phyloP scores from a whole-genome alignment of 345 rosid genomes.

The Abelmoschus esculentus region DNA sequence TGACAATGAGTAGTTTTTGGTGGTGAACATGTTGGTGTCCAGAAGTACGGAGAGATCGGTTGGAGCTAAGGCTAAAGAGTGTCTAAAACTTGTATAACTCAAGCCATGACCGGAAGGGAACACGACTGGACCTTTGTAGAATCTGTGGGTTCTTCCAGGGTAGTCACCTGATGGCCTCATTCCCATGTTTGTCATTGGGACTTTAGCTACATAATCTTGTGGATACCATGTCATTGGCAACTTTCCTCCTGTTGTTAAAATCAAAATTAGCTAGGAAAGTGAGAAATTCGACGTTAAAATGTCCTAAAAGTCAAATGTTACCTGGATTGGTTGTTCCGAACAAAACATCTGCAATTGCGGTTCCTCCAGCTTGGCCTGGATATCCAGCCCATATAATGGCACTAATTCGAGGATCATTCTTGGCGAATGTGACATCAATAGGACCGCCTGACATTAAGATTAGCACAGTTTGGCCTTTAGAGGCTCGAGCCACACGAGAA shows the following conservation, averaged over 20 bases:
- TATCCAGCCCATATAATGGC: constrained; percentile 97
- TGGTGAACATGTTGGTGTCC: constrained; percentile 27
- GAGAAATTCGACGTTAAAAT: neutral
- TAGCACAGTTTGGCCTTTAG: constrained; percentile 58
- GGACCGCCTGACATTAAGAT: constrained; percentile 88
- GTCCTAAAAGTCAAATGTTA: neutral
- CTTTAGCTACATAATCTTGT: constrained; percentile 51
- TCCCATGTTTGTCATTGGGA: constrained; percentile 87
- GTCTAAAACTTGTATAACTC: constrained; percentile 51
- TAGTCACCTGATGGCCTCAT: constrained; percentile 58
- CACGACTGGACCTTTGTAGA: constrained; percentile 87
- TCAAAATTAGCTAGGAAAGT: neutral
- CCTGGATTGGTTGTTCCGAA: constrained; percentile 85
- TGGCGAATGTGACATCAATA: constrained; percentile 73
- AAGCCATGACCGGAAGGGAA: constrained; percentile 76
- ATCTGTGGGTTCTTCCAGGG: constrained; percentile 89
- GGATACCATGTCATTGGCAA: constrained; percentile 97
- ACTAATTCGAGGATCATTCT: constrained; percentile 53
- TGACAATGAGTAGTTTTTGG: constrained; percentile 25
- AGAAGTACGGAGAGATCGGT: constrained; percentile 31
- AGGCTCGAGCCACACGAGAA: constrained; percentile 53
- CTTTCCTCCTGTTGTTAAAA: constrained; percentile 53
- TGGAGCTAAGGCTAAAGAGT: constrained; percentile 39
- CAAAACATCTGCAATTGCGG: constrained; percentile 69
- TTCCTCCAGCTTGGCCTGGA: constrained; percentile 94